phyloP scores from a whole-genome alignment of 192 early-diverging fungal genomes.

The Chytriomyces sp. region DNA sequence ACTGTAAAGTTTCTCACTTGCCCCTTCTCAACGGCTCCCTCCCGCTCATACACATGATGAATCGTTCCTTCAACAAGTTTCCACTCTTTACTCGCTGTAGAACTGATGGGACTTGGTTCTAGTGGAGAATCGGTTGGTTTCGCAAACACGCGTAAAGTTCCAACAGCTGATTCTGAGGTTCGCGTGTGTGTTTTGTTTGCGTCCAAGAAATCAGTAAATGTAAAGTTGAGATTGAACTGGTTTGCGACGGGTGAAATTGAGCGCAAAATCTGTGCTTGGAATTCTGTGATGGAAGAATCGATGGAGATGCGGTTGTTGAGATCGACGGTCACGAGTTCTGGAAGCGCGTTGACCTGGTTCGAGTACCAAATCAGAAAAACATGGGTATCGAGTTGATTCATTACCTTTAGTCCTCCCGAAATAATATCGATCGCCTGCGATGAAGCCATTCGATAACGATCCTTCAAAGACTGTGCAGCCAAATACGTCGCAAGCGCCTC shows the following conservation, averaged over 20 bases:
- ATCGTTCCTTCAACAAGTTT: slow-evolving; percentile 45
- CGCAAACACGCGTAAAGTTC: not conserved
- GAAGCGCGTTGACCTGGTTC: slow-evolving; percentile 56
- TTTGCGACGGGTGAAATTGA: slow-evolving; percentile 29
- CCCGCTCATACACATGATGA: slow-evolving; percentile 35
- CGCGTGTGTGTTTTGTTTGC: not conserved
- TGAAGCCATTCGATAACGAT: slow-evolving; percentile 45
- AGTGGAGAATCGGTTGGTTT: slow-evolving; percentile 33
- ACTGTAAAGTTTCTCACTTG: slow-evolving; percentile 32
- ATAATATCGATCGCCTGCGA: slow-evolving; percentile 57
- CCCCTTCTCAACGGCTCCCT: slow-evolving; percentile 2
- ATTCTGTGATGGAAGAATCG: slow-evolving; percentile 15
- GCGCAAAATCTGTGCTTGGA: slow-evolving; percentile 24
- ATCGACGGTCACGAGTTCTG: slow-evolving; percentile 35
- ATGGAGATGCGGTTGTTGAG: slow-evolving; percentile 51
- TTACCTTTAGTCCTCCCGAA: slow-evolving; percentile 50
- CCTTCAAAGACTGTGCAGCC: slow-evolving; percentile 6
- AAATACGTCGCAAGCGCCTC: slow-evolving; percentile 15
- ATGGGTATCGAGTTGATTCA: too few relatives aligned
- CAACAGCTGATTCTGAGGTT: not conserved
- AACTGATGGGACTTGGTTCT: slow-evolving; percentile 42
- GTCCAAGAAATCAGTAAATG: slow-evolving; percentile 9
- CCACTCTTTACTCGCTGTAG: slow-evolving; percentile 31
- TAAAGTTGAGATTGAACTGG: slow-evolving; percentile 18
- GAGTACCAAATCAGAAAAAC: not conserved